These are phyloP conservation scores for Larix sibirica DNA, from an alignment of 83 land plant species.

Conservation along the genomic window DNA sequence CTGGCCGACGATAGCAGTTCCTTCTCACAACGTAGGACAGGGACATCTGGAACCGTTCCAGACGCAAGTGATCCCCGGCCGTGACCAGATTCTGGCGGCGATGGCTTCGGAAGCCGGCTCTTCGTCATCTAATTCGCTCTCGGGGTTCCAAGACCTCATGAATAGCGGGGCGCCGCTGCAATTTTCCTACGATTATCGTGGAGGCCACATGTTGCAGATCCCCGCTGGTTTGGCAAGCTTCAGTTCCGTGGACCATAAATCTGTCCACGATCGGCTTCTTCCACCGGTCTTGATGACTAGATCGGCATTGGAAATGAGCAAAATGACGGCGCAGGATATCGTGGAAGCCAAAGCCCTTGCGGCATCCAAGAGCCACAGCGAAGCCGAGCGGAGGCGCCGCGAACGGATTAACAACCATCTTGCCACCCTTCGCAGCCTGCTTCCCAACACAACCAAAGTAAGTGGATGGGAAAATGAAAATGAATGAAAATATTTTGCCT, in stretches of 20 bases:
- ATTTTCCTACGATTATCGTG: background rate
- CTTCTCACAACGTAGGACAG: background rate
- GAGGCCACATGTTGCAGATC: background rate
- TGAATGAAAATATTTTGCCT: no score
- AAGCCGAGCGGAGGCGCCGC: constrained; percentile 73
- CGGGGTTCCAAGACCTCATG: background rate
- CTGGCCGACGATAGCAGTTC: background rate
- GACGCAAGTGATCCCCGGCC: background rate
- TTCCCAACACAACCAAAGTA: constrained; percentile 13
- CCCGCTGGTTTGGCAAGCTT: background rate
- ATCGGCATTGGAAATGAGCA: background rate
- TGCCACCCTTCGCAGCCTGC: constrained; percentile 32
- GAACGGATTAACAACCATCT: constrained; percentile 80
- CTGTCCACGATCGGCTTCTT: background rate
- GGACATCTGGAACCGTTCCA: background rate
- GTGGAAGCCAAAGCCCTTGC: constrained; percentile 81
- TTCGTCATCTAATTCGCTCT: background rate
- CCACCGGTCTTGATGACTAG: background rate
- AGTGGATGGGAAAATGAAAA: background rate
- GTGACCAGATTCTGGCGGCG: background rate
- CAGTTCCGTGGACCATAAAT: background rate
- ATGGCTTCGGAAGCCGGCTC: background rate
- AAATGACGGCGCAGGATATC: constrained; percentile 7
- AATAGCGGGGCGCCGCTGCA: background rate
- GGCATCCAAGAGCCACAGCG: constrained; percentile 86